Evolutionary conservation across 2,329 filamentous ascomycete species (phyloP).

Genomic region (Beauveria medogensis): DNA sequence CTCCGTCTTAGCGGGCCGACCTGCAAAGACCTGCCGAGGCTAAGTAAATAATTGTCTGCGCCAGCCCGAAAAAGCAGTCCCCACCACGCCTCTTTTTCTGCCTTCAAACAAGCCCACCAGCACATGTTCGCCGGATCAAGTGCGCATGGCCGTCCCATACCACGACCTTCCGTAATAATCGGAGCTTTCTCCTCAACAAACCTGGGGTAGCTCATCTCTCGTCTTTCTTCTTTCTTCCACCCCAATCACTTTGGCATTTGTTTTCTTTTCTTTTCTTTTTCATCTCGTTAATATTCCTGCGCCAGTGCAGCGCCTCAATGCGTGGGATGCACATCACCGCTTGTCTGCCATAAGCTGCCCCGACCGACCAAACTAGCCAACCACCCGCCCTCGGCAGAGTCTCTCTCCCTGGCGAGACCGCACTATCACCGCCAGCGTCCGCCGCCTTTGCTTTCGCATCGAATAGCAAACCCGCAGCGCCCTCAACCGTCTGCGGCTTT

Average conservation of each 20-base stretch:
- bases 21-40: conserved; percentile 15
- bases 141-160: not conserved
- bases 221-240: not conserved
- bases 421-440: not conserved
- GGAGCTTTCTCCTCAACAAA: conserved; percentile 9
- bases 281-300: not conserved
- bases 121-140: conserved; percentile 12
- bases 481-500: not conserved
- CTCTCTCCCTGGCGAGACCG: not conserved
- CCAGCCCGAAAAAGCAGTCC: conserved; percentile 12
- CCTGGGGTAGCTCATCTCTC: not conserved
- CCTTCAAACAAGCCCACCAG: not conserved
- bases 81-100: conserved; percentile 4
- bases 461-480: not conserved
- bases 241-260: not conserved
- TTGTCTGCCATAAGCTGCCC: not conserved
- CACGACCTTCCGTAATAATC: conserved; percentile 2
- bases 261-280: not conserved
- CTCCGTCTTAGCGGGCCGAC: not conserved
- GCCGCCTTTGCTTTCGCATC: conserved; percentile 1
- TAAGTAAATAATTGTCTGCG: conserved; percentile 10
- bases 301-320: not conserved
- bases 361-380: not conserved
- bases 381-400: not conserved
- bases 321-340: conserved; percentile 1